These are phyloP conservation scores for Cladorrhinum sp. DNA, from an alignment of 2,329 filamentous ascomycete species.

Conservation along the genomic window DNA sequence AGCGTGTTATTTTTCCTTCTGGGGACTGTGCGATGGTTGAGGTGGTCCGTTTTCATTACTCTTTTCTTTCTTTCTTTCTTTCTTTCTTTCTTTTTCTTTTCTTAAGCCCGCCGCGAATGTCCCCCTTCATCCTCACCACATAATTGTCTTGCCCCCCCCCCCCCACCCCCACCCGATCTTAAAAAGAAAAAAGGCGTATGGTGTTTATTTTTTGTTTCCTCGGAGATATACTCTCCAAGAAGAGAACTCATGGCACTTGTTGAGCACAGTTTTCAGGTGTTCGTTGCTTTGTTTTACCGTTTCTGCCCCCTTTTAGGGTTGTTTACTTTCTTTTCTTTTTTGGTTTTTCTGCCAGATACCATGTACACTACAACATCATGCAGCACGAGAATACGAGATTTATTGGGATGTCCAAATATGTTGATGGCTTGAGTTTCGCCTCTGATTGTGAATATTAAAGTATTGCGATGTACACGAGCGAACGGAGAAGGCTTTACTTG, in stretches of 20 bases:
- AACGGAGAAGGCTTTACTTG: no score
- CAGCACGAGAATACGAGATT: not conserved
- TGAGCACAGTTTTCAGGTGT: not conserved
- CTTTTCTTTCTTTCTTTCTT: not conserved
- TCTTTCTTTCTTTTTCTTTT: not conserved
- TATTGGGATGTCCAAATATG: no score
- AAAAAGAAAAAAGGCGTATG: not conserved
- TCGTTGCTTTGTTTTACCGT: not conserved
- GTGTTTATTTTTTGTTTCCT: not conserved
- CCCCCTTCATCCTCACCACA: not conserved
- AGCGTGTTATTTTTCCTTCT: not conserved
- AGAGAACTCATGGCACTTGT: not conserved
- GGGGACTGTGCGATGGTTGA: not conserved
- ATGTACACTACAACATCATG: not conserved
- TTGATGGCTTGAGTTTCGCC: no score
- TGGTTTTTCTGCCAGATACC: not conserved
- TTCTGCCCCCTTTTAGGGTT: not conserved
- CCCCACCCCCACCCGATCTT: not conserved
- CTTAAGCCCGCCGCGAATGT: not conserved
- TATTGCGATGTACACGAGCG: no score
- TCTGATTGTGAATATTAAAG: no score
- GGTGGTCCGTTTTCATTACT: no score
- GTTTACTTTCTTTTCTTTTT: not conserved
- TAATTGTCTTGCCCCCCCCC: not conserved
- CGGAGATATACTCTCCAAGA: not conserved